Percentiles rank a stretch among this genome's conserved stretches.
These are phyloP conservation scores for Biancaea sappan DNA, from an alignment of 306 rosid genomes.

Conservation along the genomic window DNA sequence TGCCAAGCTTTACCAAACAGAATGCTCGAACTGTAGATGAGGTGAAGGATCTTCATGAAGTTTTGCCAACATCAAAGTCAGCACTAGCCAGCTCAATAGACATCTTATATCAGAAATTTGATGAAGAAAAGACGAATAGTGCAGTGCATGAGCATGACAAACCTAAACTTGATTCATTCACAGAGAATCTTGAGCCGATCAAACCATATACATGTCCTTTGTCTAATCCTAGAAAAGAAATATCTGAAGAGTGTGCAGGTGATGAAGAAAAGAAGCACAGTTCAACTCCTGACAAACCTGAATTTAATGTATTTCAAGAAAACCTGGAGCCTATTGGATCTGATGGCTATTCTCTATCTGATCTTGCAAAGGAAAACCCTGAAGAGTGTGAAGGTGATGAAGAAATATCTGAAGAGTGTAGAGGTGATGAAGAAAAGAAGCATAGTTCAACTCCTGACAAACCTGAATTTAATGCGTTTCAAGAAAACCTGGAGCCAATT, in stretches of 20 bases:
- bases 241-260: too few species aligned
- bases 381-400: slow-evolving; percentile 36
- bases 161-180: slow-evolving; percentile 42
- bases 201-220: slow-evolving; percentile 37
- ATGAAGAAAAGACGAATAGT: slow-evolving; percentile 44
- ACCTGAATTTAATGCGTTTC: slow-evolving; percentile 40
- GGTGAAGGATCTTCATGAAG: slow-evolving; percentile 80
- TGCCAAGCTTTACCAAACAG: slow-evolving; percentile 38
- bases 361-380: slow-evolving; percentile 36
- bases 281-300: slow-evolving; percentile 40
- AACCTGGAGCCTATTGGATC: slow-evolving; percentile 40
- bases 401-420: slow-evolving; percentile 35
- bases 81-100: slow-evolving; percentile 59
- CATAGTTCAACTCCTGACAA: slow-evolving; percentile 37
- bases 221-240: slow-evolving; percentile 33
- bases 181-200: slow-evolving; percentile 44
- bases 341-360: slow-evolving; percentile 30
- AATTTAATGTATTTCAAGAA: slow-evolving; percentile 44
- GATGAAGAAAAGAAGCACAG: slow-evolving; percentile 42
- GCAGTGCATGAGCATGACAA: slow-evolving; percentile 38
- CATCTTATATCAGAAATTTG: slow-evolving; percentile 49
- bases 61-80: slow-evolving; percentile 49
- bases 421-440: slow-evolving; percentile 38
- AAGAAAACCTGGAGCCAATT: slow-evolving; percentile 46
- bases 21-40: slow-evolving; percentile 47